Conservation (phyloP, 306 rosid genomes). For the Prunus dulcis region DNA sequence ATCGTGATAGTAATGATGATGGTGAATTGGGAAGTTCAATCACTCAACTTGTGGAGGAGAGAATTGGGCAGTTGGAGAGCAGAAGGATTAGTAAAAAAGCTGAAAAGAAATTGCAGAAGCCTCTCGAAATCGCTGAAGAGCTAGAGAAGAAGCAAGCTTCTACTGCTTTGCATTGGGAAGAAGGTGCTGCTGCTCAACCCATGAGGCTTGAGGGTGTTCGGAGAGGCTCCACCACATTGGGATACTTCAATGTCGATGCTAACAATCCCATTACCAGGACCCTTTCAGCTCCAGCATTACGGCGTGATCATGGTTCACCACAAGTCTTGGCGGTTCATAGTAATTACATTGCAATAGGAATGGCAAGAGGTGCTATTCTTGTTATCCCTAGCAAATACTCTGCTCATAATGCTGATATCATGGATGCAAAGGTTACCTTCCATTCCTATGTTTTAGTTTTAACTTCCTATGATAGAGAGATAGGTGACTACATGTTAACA, state of each 20-base stretch:
- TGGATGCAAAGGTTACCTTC: constrained; percentile 72
- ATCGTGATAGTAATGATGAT: constrained; percentile 42
- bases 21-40: constrained; percentile 25
- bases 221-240: constrained; percentile 76
- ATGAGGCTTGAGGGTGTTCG: constrained; percentile 93
- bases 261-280: constrained; percentile 62
- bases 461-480: not conserved
- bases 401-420: constrained; percentile 63
- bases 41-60: constrained; percentile 59
- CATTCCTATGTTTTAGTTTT: not conserved
- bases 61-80: constrained; percentile 59
- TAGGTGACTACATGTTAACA: not conserved
- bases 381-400: constrained; percentile 82
- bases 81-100: constrained; percentile 37
- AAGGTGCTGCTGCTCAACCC: constrained; percentile 98
- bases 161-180: constrained; percentile 86
- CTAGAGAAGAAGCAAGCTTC: constrained; percentile 91
- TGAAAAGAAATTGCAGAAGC: constrained; percentile 51
- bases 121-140: constrained; percentile 84
- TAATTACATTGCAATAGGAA: constrained; percentile 85
- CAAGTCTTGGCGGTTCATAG: constrained; percentile 76
- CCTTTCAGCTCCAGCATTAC: constrained; percentile 62
- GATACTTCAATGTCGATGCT: constrained; percentile 72
- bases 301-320: constrained; percentile 91
- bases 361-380: constrained; percentile 75